Evolutionary conservation across 208 protist species (phyloP).

Genomic region (Acanthamoeba quina): DNA sequence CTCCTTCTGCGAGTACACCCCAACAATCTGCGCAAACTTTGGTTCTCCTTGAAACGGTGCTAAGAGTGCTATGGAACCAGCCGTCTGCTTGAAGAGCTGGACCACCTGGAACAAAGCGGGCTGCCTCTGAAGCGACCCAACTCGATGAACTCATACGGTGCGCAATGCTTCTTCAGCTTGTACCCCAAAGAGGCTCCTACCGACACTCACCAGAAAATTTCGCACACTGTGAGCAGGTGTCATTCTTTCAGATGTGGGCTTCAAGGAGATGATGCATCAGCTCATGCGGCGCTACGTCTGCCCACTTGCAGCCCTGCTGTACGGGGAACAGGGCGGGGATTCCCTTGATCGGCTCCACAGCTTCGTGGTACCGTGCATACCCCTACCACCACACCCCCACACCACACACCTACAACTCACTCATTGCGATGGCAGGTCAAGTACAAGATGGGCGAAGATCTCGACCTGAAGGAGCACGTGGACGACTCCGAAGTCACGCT

Average conservation of each 20-base stretch:
- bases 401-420: neutral
- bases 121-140: conserved; percentile 49
- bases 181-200: no score
- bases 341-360: conserved; percentile 37
- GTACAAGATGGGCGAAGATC: conserved; percentile 57
- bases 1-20: neutral
- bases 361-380: conserved; percentile 20
- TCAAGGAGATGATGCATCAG: conserved; percentile 58
- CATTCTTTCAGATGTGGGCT: conserved; percentile 27
- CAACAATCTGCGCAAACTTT: no score
- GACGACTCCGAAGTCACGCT: conserved; percentile 61
- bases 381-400: neutral
- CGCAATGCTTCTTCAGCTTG: neutral
- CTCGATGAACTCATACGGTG: conserved; percentile 53
- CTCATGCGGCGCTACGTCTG: conserved; percentile 22
- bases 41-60: no score
- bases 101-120: conserved; percentile 39
- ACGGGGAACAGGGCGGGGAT: neutral
- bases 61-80: neutral
- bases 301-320: conserved; percentile 12
- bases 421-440: neutral
- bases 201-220: no score
- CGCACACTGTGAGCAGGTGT: neutral
- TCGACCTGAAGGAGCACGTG: conserved; percentile 65
- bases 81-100: conserved; percentile 45